Evolutionary conservation across 371 early-diverging fungal genomes (phyloP), one percentile per base, ranked within the genome.

Genomic region (Aphelidium insulamus): DNA sequence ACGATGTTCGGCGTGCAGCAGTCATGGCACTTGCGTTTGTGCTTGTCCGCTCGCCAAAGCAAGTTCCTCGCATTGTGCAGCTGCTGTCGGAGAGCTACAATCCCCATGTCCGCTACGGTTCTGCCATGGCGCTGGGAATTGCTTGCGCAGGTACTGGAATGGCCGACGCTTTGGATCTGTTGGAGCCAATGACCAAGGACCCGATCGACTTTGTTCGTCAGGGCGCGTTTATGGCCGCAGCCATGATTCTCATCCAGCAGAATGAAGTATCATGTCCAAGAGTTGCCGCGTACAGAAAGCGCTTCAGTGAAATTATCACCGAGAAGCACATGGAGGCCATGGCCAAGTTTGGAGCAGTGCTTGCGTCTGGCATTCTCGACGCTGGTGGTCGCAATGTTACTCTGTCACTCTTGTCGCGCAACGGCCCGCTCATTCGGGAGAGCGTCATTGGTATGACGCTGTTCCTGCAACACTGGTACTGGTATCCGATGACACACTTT

Each of bases 381-480:
- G 90, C 97, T 15, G 91, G 85, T 41, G 97, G 97, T 23, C 76
- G 94, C 43, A 98, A 97, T 46, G 82, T 86, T 18, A 83, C 88
- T 0, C 82, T 98, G 34, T 80, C 84, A 1, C 59, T 98, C 28
- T 72, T 72, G 28, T 80, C 90, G 20, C 67, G 65, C n/a, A 72
- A 74, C 17, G 91, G 91, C 2, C 76, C 86, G 44, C 61, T 74
- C 28, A 80, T 80, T 46, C 79, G 81, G 68, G 65, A 77, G n/a
- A 87, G 92, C 18, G 76, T 97, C 46, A 86, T 82, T 8, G 98
- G 97, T 26, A 83, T 83, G 65, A 79, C 86, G 5, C 59, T 99
- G 23, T 98, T 98, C 49, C 79, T 86, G 15, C 94, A 98, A 56
- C 92, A 85, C 57, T 98, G 99, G 99, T 91, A 87, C 68, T 99